phyloP scores from a whole-genome alignment of 2,329 filamentous ascomycete species.

The Furcasterigmium furcatum region DNA sequence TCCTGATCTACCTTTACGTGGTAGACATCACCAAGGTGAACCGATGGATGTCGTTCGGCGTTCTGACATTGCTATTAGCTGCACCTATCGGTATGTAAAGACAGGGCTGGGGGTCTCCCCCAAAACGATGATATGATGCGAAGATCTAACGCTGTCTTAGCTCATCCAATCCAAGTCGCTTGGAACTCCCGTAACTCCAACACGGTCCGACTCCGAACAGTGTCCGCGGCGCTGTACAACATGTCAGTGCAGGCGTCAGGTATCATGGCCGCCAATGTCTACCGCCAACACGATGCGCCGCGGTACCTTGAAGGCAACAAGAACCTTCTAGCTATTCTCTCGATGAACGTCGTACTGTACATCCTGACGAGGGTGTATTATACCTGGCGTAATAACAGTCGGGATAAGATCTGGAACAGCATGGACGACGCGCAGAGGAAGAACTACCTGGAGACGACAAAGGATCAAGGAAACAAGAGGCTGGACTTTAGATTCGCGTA shows the following conservation, averaged over 20 bases:
- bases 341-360: slow-evolving; percentile 28
- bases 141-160: no score
- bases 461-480: slow-evolving; percentile 40
- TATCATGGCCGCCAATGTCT: slow-evolving; percentile 37
- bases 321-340: slow-evolving; percentile 49
- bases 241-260: slow-evolving; percentile 41
- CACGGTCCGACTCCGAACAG: slow-evolving; percentile 56
- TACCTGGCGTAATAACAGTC: slow-evolving; percentile 20
- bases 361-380: slow-evolving; percentile 25
- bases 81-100: slow-evolving; percentile 24
- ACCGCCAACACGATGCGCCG: slow-evolving; percentile 43
- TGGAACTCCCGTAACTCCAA: slow-evolving; percentile 56
- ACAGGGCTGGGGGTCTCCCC: not conserved
- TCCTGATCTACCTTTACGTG: slow-evolving; percentile 45
- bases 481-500: slow-evolving; percentile 37
- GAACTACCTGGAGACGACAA: slow-evolving; percentile 30
- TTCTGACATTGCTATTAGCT: slow-evolving; percentile 28
- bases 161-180: slow-evolving; percentile 43
- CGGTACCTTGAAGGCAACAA: slow-evolving; percentile 57
- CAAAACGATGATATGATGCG: slow-evolving; percentile 15
- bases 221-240: slow-evolving; percentile 62
- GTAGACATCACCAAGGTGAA: slow-evolving; percentile 22
- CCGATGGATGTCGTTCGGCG: slow-evolving; percentile 28
- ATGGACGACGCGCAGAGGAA: slow-evolving; percentile 27
- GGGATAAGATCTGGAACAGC: slow-evolving; percentile 21